A percentile compares a stretch with the other conserved stretches of the same genome.
These are phyloP conservation scores for Boletus barrowsii DNA, from an alignment of 768 basidiomycete genomes.

Conservation along the genomic window DNA sequence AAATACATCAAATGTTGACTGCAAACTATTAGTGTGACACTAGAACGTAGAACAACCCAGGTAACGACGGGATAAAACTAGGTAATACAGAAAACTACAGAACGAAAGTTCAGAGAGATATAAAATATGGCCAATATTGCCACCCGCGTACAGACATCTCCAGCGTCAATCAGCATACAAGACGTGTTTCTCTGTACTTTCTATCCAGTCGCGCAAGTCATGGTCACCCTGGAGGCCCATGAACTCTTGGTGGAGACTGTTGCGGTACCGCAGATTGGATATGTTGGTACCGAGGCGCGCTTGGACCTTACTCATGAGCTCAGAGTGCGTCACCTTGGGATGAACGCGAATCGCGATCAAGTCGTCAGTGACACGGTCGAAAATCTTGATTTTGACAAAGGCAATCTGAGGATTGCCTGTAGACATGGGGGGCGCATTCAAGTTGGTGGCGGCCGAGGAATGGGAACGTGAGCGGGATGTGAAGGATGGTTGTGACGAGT, in stretches of 20 bases:
- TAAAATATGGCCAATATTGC: slow-evolving; percentile 26
- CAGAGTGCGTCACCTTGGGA: slow-evolving; percentile 79
- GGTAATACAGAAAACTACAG: slow-evolving; percentile 8
- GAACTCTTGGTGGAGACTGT: slow-evolving; percentile 63
- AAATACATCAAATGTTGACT: background rate
- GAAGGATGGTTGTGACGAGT: slow-evolving; percentile 51
- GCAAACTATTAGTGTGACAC: slow-evolving; percentile 11
- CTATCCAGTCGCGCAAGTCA: slow-evolving; percentile 71
- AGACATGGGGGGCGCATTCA: slow-evolving; percentile 72
- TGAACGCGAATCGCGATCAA: slow-evolving; percentile 96
- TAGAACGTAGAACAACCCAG: background rate
- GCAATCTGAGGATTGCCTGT: slow-evolving; percentile 77
- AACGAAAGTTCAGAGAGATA: slow-evolving; percentile 26
- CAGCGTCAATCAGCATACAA: slow-evolving; percentile 66
- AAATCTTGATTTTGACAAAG: slow-evolving; percentile 98
- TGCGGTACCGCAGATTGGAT: slow-evolving; percentile 66
- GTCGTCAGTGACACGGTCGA: slow-evolving; percentile 90
- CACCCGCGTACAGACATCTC: slow-evolving; percentile 3
- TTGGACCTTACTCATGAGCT: slow-evolving; percentile 91
- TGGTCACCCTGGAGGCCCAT: slow-evolving; percentile 61
- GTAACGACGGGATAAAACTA: background rate
- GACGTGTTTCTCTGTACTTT: slow-evolving; percentile 76
- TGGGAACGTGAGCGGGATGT: slow-evolving; percentile 57
- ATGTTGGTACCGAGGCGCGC: slow-evolving; percentile 80
- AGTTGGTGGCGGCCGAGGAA: slow-evolving; percentile 45